phyloP scores from a whole-genome alignment of 257 asterid genomes.

The Paraleonurus japonicus region DNA sequence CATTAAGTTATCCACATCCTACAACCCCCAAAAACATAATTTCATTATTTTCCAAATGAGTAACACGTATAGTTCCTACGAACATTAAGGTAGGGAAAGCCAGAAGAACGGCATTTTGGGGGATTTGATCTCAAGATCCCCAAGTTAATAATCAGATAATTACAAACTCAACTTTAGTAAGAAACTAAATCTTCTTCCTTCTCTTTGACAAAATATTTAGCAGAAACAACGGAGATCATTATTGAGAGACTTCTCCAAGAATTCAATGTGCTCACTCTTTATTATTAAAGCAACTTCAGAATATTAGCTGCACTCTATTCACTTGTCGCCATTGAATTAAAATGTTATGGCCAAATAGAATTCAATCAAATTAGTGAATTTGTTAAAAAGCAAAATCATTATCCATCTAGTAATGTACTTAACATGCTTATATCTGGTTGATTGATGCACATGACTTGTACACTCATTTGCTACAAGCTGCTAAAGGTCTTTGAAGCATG shows the following conservation, averaged over 20 bases:
- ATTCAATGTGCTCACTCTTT: neutral
- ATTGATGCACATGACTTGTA: neutral
- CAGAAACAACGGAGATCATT: neutral
- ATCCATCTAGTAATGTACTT: neutral
- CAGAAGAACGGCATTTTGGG: neutral
- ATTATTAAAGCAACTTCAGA: neutral
- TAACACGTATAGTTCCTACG: neutral
- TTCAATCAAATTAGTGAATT: neutral
- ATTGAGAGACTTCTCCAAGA: neutral
- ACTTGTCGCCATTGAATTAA: neutral
- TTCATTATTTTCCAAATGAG: neutral
- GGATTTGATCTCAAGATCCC: neutral
- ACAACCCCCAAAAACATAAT: constrained; percentile 20
- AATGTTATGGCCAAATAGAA: neutral
- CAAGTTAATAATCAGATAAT: neutral
- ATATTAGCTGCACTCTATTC: neutral
- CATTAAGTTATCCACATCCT: constrained; percentile 79
- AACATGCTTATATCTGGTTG: neutral
- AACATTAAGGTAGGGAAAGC: neutral
- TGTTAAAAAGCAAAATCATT: neutral
- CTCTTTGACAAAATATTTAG: neutral
- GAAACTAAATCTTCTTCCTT: neutral
- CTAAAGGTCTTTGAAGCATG: neutral
- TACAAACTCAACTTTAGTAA: neutral
- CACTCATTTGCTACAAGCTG: neutral